Evolutionary conservation across 441 rosid genomes (phyloP).

Genomic region (Macaranga tanarius): DNA sequence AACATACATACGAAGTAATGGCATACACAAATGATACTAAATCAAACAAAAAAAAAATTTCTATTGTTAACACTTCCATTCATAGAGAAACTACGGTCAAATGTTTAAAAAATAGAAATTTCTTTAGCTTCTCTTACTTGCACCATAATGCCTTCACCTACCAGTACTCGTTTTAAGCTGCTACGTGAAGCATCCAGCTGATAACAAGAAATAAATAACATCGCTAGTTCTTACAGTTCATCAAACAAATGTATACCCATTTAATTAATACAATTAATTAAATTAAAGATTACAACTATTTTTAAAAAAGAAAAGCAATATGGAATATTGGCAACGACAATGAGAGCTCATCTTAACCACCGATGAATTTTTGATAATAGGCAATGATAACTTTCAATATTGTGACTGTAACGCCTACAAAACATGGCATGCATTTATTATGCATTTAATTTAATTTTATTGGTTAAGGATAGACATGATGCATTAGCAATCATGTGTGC

Average conservation of each 20-base stretch:
- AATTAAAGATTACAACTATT: too few relatives aligned
- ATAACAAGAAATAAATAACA: constrained; percentile 20
- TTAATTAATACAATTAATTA: too few relatives aligned
- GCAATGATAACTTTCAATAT: too few relatives aligned
- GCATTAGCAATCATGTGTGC: too few relatives aligned
- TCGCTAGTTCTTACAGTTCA: neutral
- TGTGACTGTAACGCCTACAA: too few relatives aligned
- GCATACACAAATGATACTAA: constrained; percentile 38
- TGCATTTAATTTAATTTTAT: too few relatives aligned
- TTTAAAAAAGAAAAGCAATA: too few relatives aligned
- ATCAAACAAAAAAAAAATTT: constrained; percentile 31
- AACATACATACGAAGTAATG: constrained; percentile 51
- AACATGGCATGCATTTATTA: too few relatives aligned
- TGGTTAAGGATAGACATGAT: too few relatives aligned
- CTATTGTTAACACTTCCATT: constrained; percentile 29
- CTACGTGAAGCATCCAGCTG: constrained; percentile 53
- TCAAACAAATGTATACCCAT: neutral
- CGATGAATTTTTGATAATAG: too few relatives aligned
- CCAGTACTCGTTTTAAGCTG: constrained; percentile 54
- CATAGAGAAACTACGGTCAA: constrained; percentile 25
- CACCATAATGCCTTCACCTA: constrained; percentile 65
- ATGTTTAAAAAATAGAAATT: constrained; percentile 51
- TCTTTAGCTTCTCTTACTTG: constrained; percentile 55
- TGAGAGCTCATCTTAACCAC: too few relatives aligned
- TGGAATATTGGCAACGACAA: too few relatives aligned